Evolutionary conservation across 805 yeast species (phyloP).

Genomic region (Metschnikowia picachoensis): DNA sequence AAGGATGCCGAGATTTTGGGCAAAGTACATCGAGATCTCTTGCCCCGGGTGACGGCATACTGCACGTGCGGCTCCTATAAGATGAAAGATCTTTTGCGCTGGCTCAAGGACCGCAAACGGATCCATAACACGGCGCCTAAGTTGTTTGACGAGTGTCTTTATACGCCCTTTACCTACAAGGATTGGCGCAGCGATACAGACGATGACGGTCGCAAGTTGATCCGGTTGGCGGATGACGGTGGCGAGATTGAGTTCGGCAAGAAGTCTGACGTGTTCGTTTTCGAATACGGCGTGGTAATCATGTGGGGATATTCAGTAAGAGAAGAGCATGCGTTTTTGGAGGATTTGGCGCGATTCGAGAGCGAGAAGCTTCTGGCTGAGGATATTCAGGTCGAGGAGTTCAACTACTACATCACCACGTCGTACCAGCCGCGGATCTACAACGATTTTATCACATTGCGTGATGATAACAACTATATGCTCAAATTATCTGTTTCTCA

Average conservation of each 20-base stretch:
- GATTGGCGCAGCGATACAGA: slow-evolving; percentile 62
- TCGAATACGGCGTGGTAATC: slow-evolving; percentile 96
- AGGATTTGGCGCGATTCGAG: slow-evolving; percentile 86
- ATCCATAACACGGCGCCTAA: slow-evolving; percentile 78
- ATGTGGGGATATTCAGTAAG: slow-evolving; percentile 90
- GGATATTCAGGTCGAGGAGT: slow-evolving; percentile 91
- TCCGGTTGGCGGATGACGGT: slow-evolving; percentile 86
- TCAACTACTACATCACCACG: slow-evolving; percentile 90
- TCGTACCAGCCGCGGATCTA: slow-evolving; percentile 94
- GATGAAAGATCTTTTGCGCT: slow-evolving; percentile 81
- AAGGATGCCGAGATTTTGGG: slow-evolving; percentile 93
- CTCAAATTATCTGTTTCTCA: slow-evolving; percentile 89
- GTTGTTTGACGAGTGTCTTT: slow-evolving; percentile 89
- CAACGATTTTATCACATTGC: slow-evolving; percentile 88
- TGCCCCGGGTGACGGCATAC: slow-evolving; percentile 94
- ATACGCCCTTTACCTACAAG: slow-evolving; percentile 82
- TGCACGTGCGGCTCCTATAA: slow-evolving; percentile 92
- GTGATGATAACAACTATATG: slow-evolving; percentile 90
- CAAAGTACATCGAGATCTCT: slow-evolving; percentile 73
- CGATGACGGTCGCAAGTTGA: slow-evolving; percentile 41
- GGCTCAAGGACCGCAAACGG: slow-evolving; percentile 76
- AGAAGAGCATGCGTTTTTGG: slow-evolving; percentile 79
- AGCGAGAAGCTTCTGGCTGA: slow-evolving; percentile 86
- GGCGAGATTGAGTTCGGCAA: slow-evolving; percentile 89
- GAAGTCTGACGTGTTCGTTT: slow-evolving; percentile 76